Evolutionary conservation across 352 stramenopile genomes (phyloP), one percentile per base, ranked within the genome.

Genomic region (Globisporangium cederbergense): DNA sequence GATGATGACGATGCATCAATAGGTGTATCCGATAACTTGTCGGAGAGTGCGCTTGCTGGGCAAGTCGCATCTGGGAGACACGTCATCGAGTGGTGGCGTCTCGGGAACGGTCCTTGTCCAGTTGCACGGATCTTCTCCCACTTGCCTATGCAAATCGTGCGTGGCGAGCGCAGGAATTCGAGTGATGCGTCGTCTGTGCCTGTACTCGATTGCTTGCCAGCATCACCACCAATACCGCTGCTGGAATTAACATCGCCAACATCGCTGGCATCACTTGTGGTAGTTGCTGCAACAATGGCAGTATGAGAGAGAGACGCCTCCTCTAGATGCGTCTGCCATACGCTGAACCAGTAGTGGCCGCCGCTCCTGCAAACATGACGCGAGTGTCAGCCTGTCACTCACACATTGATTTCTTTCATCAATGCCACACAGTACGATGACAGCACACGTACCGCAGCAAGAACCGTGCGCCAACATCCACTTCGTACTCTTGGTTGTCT

Each of bases 341-440:
- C 78, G 47, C 69, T 89, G 64, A 92, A 92, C 79, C 78, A 89
- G 36, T 92, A 92, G 54, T 92, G 83, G 0, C 83, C 83, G 14
- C 83, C 83, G 61, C 83, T 90, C 55, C 76, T 87, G 45, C 25
- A 65, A 53, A 7, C 9, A 32, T 20, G 25, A 28, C 25, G 25
- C 25, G 7, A 40, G 20, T 28, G n/a, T 34, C 22, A 25, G 28
- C 47, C 7, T 28, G 25, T 34, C 11, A 51, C 42, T 28, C 38
- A 45, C 14, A 20, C 4, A 25, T 36, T 25, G 5, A 2, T 8
- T 8, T 8, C 49, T 1, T 55, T 20, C 10, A 4, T 18, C 16
- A n/a, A 16, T 16, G 30, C 6, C 25, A 38, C 16, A 20, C 9
- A 4, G 7, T 6, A 47, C 32, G 22, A 28, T 0, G 18, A 8